A percentile compares a stretch with the other conserved stretches of the same genome.
Evolutionary conservation across 164 flowering plant genomes (phyloP).

Genomic region (Pachysandra terminalis): DNA sequence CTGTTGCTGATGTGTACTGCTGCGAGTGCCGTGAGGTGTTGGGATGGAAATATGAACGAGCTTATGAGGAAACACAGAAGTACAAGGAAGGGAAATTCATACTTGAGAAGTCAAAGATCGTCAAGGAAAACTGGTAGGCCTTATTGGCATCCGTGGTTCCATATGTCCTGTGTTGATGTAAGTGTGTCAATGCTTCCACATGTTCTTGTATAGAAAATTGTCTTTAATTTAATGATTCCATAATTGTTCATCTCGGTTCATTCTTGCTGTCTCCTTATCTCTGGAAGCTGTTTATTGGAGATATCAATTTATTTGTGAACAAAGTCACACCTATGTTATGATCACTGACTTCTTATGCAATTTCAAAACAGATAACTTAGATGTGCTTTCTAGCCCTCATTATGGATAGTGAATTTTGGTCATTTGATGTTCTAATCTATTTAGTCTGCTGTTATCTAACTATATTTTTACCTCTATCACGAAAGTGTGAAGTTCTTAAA

Average conservation of each 20-base stretch:
- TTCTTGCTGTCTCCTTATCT: slow-evolving; percentile 8
- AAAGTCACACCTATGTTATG: too few relatives aligned
- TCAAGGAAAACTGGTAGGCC: slow-evolving; percentile 45
- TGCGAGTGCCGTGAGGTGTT: slow-evolving; percentile 46
- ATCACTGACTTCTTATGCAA: too few relatives aligned
- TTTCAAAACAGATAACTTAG: too few relatives aligned
- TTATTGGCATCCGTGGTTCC: not conserved
- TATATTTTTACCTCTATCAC: too few relatives aligned
- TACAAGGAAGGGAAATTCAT: slow-evolving; percentile 65
- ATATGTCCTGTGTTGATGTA: not conserved
- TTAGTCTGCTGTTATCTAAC: too few relatives aligned
- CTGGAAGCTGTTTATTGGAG: slow-evolving; percentile 11
- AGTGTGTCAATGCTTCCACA: slow-evolving; percentile 9
- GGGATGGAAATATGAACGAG: slow-evolving; percentile 63
- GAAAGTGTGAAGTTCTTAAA: too few relatives aligned
- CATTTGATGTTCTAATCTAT: too few relatives aligned
- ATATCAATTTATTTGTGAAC: slow-evolving; percentile 11
- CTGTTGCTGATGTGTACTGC: slow-evolving; percentile 56
- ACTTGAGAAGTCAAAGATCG: slow-evolving; percentile 53
- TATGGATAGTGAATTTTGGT: too few relatives aligned
- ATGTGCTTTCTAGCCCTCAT: too few relatives aligned
- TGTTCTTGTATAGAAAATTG: slow-evolving; percentile 19
- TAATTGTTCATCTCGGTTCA: slow-evolving; percentile 16
- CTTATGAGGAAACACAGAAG: slow-evolving; percentile 55
- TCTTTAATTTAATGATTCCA: slow-evolving; percentile 13